Evolutionary conservation across 306 rosid genomes (phyloP).

Genomic region (Oxytropis ochrocephala): DNA sequence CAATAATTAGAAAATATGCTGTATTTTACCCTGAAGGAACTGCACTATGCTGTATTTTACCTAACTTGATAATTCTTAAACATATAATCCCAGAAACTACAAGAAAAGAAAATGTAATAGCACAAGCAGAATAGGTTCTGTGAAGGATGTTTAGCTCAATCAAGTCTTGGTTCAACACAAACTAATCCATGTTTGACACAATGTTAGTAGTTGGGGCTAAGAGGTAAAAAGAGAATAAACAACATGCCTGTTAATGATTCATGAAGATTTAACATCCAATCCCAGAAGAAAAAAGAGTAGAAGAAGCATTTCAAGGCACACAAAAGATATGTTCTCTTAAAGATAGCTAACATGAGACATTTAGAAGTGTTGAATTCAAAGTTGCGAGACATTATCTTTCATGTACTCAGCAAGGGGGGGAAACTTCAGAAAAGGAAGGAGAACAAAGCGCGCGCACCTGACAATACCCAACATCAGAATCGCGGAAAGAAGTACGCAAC

Average conservation of each 20-base stretch:
- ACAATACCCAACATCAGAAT: constrained; percentile 98
- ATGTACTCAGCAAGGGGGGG: neutral
- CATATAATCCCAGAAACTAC: neutral
- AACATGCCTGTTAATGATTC: neutral
- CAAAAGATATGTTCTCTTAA: neutral
- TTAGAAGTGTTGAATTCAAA: neutral
- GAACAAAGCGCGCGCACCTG: constrained; percentile 48
- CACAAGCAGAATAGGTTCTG: neutral
- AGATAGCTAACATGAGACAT: neutral
- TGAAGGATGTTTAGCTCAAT: neutral
- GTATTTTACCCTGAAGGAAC: neutral
- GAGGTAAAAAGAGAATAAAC: neutral
- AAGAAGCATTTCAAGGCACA: neutral
- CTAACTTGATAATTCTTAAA: neutral
- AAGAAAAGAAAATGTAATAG: neutral
- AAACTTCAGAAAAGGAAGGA: neutral
- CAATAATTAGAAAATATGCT: constrained; percentile 8
- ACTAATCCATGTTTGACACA: neutral
- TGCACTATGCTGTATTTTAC: neutral
- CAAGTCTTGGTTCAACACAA: neutral
- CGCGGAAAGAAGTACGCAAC: constrained; percentile 98
- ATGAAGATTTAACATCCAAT: neutral
- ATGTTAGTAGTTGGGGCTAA: neutral
- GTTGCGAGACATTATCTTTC: neutral
- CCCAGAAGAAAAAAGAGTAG: neutral